phyloP scores from a whole-genome alignment of 257 asterid species.

The Jaltomata sinuosa region DNA sequence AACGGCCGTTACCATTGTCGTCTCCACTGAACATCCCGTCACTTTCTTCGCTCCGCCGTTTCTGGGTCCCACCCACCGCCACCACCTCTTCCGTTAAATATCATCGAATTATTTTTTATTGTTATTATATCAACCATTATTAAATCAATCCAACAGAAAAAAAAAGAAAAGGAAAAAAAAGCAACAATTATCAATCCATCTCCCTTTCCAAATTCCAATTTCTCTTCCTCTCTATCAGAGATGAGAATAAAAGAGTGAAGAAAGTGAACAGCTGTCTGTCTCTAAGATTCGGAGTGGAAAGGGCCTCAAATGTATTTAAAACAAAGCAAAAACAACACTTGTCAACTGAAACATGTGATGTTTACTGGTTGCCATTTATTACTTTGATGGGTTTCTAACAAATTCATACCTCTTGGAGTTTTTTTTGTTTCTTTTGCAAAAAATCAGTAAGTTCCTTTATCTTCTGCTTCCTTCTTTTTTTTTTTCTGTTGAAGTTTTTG shows the following conservation, averaged over 20 bases:
- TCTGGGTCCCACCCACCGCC: constrained; percentile 8
- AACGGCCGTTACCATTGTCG: constrained; percentile 9
- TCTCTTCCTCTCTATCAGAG: background rate
- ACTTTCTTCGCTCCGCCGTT: background rate
- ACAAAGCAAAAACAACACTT: background rate
- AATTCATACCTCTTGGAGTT: background rate
- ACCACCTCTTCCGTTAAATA: constrained; percentile 1
- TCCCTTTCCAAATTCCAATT: background rate
- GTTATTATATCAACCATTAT: background rate
- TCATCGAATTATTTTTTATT: background rate
- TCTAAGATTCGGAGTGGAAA: background rate
- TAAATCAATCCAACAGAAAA: background rate
- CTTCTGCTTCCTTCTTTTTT: background rate
- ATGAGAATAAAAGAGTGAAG: background rate
- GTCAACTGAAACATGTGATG: background rate
- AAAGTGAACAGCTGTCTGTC: constrained; percentile 1
- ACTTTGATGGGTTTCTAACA: background rate
- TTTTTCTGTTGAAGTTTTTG: background rate
- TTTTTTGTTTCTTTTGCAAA: background rate
- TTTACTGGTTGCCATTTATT: background rate
- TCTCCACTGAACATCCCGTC: background rate
- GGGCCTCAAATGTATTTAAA: background rate
- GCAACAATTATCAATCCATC: background rate
- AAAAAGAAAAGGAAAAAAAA: background rate
- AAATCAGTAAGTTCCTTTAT: background rate